Base-by-base conservation (phyloP, 2,329 filamentous ascomycete species). In the Cladosporium cucumerinum region DNA sequence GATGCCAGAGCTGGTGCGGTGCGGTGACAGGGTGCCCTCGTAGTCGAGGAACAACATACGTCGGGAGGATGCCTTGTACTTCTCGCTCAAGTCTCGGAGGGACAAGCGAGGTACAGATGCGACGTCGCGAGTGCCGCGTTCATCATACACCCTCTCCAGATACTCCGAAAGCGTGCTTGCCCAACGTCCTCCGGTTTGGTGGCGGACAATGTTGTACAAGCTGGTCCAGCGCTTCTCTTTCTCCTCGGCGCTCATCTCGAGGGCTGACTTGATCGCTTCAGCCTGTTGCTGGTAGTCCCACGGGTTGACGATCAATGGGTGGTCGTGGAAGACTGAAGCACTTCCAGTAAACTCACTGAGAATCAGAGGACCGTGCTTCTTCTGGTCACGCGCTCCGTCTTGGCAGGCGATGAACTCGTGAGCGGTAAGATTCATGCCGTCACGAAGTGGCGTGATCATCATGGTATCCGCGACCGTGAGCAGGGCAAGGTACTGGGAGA, bases 401-500 rank as follows among this genome's bases (percentile, higher is more conserved):
- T 98, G 94, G 74, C 93, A 97, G 70, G 92, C 91, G 36, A 97
- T 85, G 73, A 93, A 98, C 76, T 98, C 94, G 75, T 98, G 95
- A 6, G 91, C 93, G 0, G 94, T 97, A 64, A 98, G 79, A 75
- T 97, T 98, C 95, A 98, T 98, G 68, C 94, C 94, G 76, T 98
- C 94, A 61, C 95, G 92, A 71, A 98, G 87, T 74, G 92, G 96
- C 2, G 94, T 96, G 73, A 98, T 95, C 86, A 97, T 95, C 58
- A 98, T 82, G 2, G 90, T 91, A 78, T 98, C 93, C 1, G 94
- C 95, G 61, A 96, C 89, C 3, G 92, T 92, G 55, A 97, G 84
- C 8, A 98, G 82, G 1, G 93, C 94, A n/a, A 98, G 85, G 72
- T 97, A 98, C 74, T 97, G 93, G 0, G 91, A 84, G 74, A 96